Base-by-base conservation (phyloP, 139 green algal genomes). In the Tetraselmis chui region DNA sequence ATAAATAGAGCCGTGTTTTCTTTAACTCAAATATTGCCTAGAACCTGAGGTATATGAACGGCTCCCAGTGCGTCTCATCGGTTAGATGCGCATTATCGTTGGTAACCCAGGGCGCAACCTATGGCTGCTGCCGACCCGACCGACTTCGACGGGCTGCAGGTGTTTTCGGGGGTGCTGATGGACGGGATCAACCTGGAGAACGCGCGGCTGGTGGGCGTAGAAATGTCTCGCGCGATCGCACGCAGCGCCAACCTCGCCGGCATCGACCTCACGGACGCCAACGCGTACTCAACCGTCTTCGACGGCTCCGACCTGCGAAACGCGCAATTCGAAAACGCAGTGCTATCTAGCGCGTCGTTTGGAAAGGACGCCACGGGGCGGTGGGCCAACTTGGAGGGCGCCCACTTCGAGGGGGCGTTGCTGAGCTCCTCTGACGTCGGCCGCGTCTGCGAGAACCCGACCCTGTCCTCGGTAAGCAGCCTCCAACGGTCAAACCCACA, bases 301-400 rank as follows among this genome's bases (percentile, higher is more conserved):
- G 84, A 91, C 30, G 87, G 87, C 1, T 87, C 90, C 0, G 84
- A 91, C 80, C 83, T 93, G 59, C 76, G 85, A 45, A 83, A 82
- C 5, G 89, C 88, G 0, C 85, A 91, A 81, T 93, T 93, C 79
- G 89, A 93, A 59, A 93, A 93, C 78, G 81, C 82, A n/a, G 90
- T 93, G 58, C 81, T 93, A 1, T 86, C 83, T 23, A 80, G 58
- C 2, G 84, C 79, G 2, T 78, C 75, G 5, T 88, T 85, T 29
- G 79, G 80, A 59, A 5, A 18, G 45, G 45, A 67, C 45, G 45
- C 45, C 45, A 28, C 28, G 5, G 31, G 59, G 24, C 1, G 25
- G 30, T 89, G 79, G 81, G 83, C 82, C 45, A 88, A 82, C 30
- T 30, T 84, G 31, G 83, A 86, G 75, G 86, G 85, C 2, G 85